A percentile compares a stretch with the other conserved stretches of the same genome.
These are phyloP conservation scores for Gossypium herbaceum DNA, from an alignment of 345 rosid genomes.

Conservation along the genomic window DNA sequence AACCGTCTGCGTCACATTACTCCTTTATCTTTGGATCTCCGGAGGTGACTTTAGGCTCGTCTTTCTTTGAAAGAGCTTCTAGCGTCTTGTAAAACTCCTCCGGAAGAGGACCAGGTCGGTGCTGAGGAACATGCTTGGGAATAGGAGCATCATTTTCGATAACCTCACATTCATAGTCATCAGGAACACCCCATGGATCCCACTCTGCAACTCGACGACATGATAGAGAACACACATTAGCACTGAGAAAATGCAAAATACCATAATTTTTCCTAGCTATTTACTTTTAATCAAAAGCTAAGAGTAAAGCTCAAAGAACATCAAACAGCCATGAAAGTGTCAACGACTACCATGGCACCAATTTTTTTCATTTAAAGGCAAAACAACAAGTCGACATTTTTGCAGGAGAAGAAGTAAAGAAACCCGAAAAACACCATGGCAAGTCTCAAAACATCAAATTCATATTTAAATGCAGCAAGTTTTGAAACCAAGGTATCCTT, in stretches of 20 bases:
- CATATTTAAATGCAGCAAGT: no score
- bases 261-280: neutral
- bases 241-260: neutral
- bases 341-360: no score
- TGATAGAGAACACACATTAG: neutral
- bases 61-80: constrained; percentile 43
- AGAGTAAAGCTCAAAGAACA: neutral
- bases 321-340: neutral
- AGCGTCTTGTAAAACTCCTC: constrained; percentile 81
- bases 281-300: neutral
- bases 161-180: constrained; percentile 84
- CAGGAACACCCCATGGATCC: constrained; percentile 98
- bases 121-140: constrained; percentile 92
- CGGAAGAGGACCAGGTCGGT: constrained; percentile 95
- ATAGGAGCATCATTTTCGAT: constrained; percentile 86
- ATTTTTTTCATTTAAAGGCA: no score
- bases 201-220: constrained; percentile 50
- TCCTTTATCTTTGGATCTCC: constrained; percentile 45
- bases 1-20: constrained; percentile 16
- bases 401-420: no score
- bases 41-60: constrained; percentile 45
- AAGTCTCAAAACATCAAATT: no score
- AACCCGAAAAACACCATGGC: no score
- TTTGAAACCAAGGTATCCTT: no score
- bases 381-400: no score